Evolutionary conservation across 768 basidiomycete species (phyloP), one percentile per base, ranked within the genome.

Genomic region (Trametes villosa): DNA sequence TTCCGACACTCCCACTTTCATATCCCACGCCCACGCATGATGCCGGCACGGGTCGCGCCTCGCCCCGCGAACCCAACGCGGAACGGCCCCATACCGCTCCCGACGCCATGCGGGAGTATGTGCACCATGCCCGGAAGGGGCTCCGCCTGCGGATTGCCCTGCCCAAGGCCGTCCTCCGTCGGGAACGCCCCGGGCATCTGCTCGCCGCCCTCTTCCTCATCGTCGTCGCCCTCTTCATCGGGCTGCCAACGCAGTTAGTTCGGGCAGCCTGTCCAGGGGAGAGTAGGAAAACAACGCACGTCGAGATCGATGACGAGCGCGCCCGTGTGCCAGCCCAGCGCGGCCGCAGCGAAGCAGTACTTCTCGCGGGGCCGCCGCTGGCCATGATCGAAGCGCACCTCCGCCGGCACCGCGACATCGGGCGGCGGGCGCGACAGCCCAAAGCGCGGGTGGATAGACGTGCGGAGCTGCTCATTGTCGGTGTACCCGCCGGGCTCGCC

Each of bases 291-390:
- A 1, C 3, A 8, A 68, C 79, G 60, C 58, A 91, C 91, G 78
- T 93, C 86, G 27, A 94, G 77, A 70, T 94, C 91, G 40, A 96
- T 87, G 3, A 92, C 91, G 47, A 98, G 77, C 1, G 94, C 93
- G 9, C 94, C 95, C 57, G 84, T 90, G 68, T 98, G 96, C 95
- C 94, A 96, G 11, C 96, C 96, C 0, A 86, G 82, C 3, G 95
- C 92, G 5, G 92, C 83, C 6, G 88, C 86, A 1, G 83, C 83
- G 65, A 96, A 91, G 66, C 91, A 93, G 68, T 91, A 97, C 64
- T 80, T 79, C 48, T 86, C 78, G 59, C 79, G 84, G 22, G 53
- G 60, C 48, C 72, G 76, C 67, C 79, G 82, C 54, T 73, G 75
- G n/a, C 71, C 77, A 63, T 86, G 80, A 65, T 87, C 86, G 68